phyloP scores from a whole-genome alignment of 2,329 filamentous ascomycete genomes.

The Diaporthe sp. region DNA sequence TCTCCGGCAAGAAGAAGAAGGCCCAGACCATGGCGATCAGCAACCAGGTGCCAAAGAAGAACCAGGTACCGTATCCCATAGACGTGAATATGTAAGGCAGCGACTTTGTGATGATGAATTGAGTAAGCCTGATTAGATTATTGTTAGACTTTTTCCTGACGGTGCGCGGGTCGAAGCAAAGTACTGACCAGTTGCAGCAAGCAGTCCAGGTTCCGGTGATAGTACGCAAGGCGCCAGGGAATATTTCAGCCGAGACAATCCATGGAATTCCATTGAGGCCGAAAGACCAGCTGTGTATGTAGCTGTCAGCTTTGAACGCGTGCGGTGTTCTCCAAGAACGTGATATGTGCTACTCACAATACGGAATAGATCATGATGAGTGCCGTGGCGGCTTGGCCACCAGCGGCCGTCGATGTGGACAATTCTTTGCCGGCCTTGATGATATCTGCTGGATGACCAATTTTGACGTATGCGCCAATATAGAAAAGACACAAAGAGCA shows the following conservation, averaged over 20 bases:
- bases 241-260: constrained; percentile 61
- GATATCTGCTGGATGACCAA: constrained; percentile 61
- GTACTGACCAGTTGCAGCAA: constrained; percentile 53
- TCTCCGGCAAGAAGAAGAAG: constrained; percentile 67
- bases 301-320: not conserved
- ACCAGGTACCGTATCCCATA: constrained; percentile 66
- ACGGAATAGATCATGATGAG: constrained; percentile 68
- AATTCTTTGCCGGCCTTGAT: constrained; percentile 58
- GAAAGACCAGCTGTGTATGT: constrained; percentile 53
- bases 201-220: constrained; percentile 58
- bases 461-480: constrained; percentile 67
- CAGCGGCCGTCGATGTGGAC: constrained; percentile 57
- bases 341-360: constrained; percentile 48
- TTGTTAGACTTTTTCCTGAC: not conserved
- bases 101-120: constrained; percentile 59
- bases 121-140: constrained; percentile 47
- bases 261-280: constrained; percentile 61
- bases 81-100: constrained; percentile 60
- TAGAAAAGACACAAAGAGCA: constrained; percentile 65
- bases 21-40: constrained; percentile 62
- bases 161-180: not conserved
- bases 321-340: not conserved
- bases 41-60: constrained; percentile 69
- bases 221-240: constrained; percentile 58
- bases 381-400: constrained; percentile 66